phyloP scores from a whole-genome alignment of 495 filamentous ascomycete species.

The Aspergillus sclerotiicarbonarius region DNA sequence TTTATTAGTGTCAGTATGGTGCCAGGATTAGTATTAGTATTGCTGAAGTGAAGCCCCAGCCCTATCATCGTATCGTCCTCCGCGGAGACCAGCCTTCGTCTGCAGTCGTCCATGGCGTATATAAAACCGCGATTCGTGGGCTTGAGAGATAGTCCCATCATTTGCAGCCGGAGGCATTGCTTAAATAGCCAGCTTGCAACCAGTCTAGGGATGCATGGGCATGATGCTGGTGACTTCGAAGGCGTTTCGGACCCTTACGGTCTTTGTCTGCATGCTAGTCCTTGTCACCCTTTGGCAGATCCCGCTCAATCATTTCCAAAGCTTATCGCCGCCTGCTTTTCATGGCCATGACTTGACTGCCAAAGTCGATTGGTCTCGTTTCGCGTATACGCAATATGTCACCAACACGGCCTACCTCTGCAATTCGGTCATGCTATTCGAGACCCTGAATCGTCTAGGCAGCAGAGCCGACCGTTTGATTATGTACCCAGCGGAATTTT shows the following conservation, averaged over 20 bases:
- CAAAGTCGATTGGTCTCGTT: slow-evolving; percentile 47
- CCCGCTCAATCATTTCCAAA: neutral
- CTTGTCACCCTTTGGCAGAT: neutral
- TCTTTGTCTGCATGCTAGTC: neutral
- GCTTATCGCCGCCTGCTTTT: neutral
- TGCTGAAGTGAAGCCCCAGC: too few relatives aligned
- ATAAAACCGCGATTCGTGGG: too few relatives aligned
- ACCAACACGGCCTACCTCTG: slow-evolving; percentile 60
- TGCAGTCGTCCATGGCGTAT: too few relatives aligned
- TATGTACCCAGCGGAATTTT: slow-evolving; percentile 53
- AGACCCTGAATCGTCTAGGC: slow-evolving; percentile 48
- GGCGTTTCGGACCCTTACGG: neutral
- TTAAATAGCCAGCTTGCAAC: too few relatives aligned
- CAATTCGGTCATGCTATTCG: slow-evolving; percentile 67
- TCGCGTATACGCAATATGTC: slow-evolving; percentile 63
- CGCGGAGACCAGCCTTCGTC: too few relatives aligned
- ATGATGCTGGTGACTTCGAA: neutral
- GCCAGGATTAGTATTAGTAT: too few relatives aligned
- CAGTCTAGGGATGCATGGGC: too few relatives aligned
- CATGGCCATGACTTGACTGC: neutral
- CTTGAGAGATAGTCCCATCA: too few relatives aligned
- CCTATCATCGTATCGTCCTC: too few relatives aligned
- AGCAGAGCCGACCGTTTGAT: slow-evolving; percentile 58
- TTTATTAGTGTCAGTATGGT: too few relatives aligned
- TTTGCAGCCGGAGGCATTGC: too few relatives aligned